Conservation (phyloP, 139 green algal genomes). For the Diplosphaera chodatii region DNA sequence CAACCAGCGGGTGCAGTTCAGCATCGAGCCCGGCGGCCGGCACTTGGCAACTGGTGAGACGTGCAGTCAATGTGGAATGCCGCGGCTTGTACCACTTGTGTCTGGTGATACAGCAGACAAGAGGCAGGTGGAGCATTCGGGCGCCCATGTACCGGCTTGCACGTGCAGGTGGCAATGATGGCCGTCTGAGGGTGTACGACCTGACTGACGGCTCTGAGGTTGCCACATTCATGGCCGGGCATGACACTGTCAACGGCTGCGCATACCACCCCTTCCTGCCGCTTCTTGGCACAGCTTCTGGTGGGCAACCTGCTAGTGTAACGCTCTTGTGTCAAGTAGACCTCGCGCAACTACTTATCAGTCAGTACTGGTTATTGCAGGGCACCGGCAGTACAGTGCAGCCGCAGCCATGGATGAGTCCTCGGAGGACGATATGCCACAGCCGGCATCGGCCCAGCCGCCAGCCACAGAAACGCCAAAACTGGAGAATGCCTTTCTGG, state of each 20-base stretch:
- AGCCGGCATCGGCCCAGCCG: not conserved
- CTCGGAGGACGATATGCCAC: constrained; percentile 15
- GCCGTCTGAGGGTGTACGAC: constrained; percentile 60
- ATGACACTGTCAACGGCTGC: constrained; percentile 77
- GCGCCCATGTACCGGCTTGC: too few species aligned
- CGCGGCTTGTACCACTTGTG: too few species aligned
- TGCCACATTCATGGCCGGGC: constrained; percentile 29
- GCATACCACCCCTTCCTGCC: constrained; percentile 67
- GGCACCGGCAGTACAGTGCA: constrained; percentile 31
- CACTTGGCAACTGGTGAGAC: constrained; percentile 75
- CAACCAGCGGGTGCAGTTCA: constrained; percentile 89
- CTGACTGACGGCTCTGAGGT: constrained; percentile 48
- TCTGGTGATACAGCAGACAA: too few species aligned
- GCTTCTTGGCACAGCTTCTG: constrained; percentile 66
- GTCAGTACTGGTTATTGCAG: constrained; percentile 5
- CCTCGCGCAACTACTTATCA: too few species aligned
- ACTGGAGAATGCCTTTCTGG: constrained; percentile 22
- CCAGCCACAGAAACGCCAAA: not conserved
- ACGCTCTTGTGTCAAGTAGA: too few species aligned
- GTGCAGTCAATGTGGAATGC: too few species aligned
- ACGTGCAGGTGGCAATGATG: constrained; percentile 48
- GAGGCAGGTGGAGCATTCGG: too few species aligned
- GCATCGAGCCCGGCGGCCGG: constrained; percentile 78
- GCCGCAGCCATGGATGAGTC: constrained; percentile 14
- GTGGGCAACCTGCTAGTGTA: too few species aligned